Evolutionary conservation across 2,329 filamentous ascomycete genomes (phyloP), one percentile per base, ranked within the genome.

Genomic region (Bipolaris cookei): DNA sequence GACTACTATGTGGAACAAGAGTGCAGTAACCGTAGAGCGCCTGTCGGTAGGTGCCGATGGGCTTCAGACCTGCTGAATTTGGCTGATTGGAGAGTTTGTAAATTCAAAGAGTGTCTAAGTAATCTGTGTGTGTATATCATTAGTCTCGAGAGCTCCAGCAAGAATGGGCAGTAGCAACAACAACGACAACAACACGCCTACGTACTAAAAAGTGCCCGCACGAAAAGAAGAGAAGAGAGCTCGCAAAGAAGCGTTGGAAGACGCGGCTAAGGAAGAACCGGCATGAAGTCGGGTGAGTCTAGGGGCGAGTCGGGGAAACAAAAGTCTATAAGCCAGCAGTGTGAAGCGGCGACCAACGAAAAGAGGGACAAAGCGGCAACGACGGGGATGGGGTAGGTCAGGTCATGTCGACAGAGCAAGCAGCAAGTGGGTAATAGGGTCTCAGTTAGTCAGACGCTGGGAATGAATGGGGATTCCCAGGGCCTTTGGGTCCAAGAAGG

Each of bases 31-130:
- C 54, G 53, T 51, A 50, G 43, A 64, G 54, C 56, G 61, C 58
- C 59, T 58, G 50, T 52, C 71, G 64, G 70, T 65, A 54, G 41
- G 47, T 60, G 61, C 58, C 61, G 68, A 65, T 62, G 63, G 62
- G 70, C 62, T 76, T 76, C 74, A 76, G 74, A 76, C 74, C 74
- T 75, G 74, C 74, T 76, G 74, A 76, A 70, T 64, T 58, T 70
- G 71, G 69, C 69, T 66, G 62, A 67, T 63, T 43, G 23, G 39
- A 28, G 16, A 43, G 51, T 66, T 56, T 60, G 61, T 51, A 50
- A 44, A 55, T 58, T 64, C 52, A 74, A 73, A 61, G 67, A 74
- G 58, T 62, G 72, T 69, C 65, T 50, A 67, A 59, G 65, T 52
- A 69, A 74, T 73, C 72, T 74, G 42, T 7, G 43, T 30, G 42